Conservation (phyloP, 1,139 yeast genomes). For the Diutina siamensis region DNA sequence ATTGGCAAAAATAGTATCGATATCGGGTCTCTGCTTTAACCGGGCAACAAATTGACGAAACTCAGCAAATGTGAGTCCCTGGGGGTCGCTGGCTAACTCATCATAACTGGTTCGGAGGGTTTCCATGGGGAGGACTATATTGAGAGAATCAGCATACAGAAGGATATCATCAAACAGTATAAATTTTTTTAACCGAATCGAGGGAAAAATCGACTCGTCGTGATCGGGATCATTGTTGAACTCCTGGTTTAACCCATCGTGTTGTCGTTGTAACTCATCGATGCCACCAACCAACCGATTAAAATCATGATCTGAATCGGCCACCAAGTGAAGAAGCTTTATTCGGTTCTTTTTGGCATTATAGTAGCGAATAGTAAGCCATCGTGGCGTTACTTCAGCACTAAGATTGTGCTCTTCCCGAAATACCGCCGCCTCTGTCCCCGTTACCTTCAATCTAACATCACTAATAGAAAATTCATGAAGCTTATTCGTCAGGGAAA, state of each 20-base stretch:
- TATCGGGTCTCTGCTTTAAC: constrained; percentile 25
- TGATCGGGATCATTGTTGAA: constrained; percentile 12
- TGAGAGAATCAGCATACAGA: constrained; percentile 52
- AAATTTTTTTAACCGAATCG: constrained; percentile 10
- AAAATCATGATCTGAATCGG: constrained; percentile 52
- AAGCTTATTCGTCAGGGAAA: constrained; percentile 14
- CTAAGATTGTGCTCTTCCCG: constrained; percentile 75
- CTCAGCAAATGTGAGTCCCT: constrained; percentile 47
- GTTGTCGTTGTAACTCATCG: constrained; percentile 38
- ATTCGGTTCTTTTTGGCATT: constrained; percentile 45
- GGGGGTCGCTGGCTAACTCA: constrained; percentile 6
- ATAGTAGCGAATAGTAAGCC: constrained; percentile 74
- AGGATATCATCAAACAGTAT: constrained; percentile 61
- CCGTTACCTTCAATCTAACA: constrained; percentile 56
- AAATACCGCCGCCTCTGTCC: constrained; percentile 66
- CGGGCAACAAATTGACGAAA: constrained; percentile 60
- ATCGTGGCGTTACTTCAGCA: constrained; percentile 48
- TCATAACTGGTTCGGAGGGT: constrained; percentile 27
- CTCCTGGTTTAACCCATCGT: constrained; percentile 22
- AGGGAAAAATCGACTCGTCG: background rate
- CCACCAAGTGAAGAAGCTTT: constrained; percentile 60
- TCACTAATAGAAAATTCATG: constrained; percentile 55
- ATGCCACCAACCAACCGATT: constrained; percentile 42
- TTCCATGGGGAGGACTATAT: constrained; percentile 40
- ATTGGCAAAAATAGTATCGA: constrained; percentile 17